Conservation (phyloP, 345 rosid genomes). For the Ailanthus altissimus region DNA sequence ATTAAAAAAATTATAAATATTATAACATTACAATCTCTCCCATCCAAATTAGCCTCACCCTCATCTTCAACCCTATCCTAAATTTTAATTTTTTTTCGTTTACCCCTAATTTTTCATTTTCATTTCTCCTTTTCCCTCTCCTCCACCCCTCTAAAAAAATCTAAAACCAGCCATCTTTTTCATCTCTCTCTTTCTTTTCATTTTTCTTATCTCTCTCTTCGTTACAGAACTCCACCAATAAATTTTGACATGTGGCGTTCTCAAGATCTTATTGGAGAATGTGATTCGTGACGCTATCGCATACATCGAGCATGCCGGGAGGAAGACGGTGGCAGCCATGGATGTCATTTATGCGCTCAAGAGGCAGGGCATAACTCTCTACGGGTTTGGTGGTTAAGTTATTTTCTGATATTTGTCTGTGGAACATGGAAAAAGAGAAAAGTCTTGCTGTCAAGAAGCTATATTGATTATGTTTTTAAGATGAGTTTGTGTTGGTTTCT, state of each 20-base stretch:
- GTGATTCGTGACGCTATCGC: slow-evolving; percentile 57
- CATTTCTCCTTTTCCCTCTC: too few species aligned
- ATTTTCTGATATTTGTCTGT: neutral
- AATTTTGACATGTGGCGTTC: slow-evolving; percentile 55
- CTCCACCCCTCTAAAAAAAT: too few species aligned
- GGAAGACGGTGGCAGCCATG: slow-evolving; percentile 67
- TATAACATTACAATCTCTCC: too few species aligned
- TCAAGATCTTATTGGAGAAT: slow-evolving; percentile 59
- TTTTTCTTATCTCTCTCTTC: too few species aligned
- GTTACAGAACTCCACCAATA: too few species aligned
- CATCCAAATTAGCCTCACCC: too few species aligned
- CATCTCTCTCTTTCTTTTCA: too few species aligned
- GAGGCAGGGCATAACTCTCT: slow-evolving; percentile 63
- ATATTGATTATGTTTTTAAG: neutral
- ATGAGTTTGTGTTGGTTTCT: neutral
- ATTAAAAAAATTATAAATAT: too few species aligned
- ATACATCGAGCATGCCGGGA: slow-evolving; percentile 57
- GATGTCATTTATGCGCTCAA: slow-evolving; percentile 61
- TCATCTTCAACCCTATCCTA: too few species aligned
- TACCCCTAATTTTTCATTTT: too few species aligned
- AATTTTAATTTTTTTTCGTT: too few species aligned
- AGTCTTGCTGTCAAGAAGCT: slow-evolving; percentile 43
- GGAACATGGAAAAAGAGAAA: neutral
- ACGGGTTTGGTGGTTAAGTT: slow-evolving; percentile 52
- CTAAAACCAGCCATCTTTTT: too few species aligned